Evolutionary conservation across 2,329 filamentous ascomycete species (phyloP).

Genomic region (Trichophaea hybrida): DNA sequence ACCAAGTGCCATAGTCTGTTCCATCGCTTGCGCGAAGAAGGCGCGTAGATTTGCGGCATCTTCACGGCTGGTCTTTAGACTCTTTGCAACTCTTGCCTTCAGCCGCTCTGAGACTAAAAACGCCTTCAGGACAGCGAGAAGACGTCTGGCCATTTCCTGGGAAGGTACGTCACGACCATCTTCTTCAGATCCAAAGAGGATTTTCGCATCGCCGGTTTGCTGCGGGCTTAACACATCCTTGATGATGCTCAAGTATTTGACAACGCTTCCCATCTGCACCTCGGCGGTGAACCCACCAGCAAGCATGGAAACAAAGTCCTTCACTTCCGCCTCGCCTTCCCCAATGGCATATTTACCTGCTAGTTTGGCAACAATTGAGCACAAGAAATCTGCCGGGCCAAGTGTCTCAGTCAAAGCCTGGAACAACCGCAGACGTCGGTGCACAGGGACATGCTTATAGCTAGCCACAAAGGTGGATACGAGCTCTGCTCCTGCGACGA

Average conservation of each 20-base stretch:
- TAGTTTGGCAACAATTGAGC: conserved; percentile 74
- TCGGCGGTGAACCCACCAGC: conserved; percentile 57
- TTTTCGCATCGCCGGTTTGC: conserved; percentile 26
- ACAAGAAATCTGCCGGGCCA: conserved; percentile 73
- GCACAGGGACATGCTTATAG: conserved; percentile 86
- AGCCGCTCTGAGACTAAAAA: conserved; percentile 19
- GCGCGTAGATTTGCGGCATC: conserved; percentile 19
- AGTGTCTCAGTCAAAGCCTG: conserved; percentile 71
- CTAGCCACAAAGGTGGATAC: conserved; percentile 92
- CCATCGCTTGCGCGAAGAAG: conserved; percentile 24
- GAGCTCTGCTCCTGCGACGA: conserved; percentile 67
- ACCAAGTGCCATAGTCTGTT: conserved; percentile 31
- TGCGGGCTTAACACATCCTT: conserved; percentile 65
- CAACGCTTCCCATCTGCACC: conserved; percentile 63
- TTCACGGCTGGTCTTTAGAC: conserved; percentile 13
- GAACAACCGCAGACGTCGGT: conserved; percentile 71
- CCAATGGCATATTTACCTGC: conserved; percentile 77
- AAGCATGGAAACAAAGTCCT: conserved; percentile 59
- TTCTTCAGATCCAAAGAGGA: conserved; percentile 34
- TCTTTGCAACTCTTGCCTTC: conserved; percentile 15
- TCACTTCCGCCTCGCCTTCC: conserved; percentile 35
- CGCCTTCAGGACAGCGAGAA: conserved; percentile 30
- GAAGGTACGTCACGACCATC: conserved; percentile 33
- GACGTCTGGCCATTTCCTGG: conserved; percentile 32
- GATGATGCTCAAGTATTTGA: conserved; percentile 61